Evolutionary conservation across 345 rosid genomes (phyloP).

Genomic region (Gossypium mustelinum): DNA sequence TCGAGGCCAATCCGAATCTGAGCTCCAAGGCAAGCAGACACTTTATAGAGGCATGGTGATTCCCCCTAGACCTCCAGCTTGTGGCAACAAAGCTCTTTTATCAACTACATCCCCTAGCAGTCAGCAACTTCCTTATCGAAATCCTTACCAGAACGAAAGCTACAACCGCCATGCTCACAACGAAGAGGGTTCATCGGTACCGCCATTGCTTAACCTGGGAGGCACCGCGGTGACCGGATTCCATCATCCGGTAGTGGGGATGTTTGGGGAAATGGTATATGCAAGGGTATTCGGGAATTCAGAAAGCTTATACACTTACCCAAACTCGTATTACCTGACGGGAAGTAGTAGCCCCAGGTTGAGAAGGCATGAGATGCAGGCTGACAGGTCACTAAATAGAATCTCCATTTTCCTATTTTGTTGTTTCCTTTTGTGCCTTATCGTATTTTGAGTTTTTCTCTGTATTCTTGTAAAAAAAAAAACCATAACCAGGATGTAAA

Average conservation of each 20-base stretch:
- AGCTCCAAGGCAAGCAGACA: conserved; percentile 27
- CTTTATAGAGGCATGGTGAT: conserved; percentile 30
- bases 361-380: conserved; percentile 70
- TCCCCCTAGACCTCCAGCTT: conserved; percentile 78
- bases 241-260: conserved; percentile 50
- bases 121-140: conserved; percentile 57
- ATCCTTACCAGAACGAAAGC: conserved; percentile 50
- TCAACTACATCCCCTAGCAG: conserved; percentile 20
- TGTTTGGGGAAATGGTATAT: conserved; percentile 76
- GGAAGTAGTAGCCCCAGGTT: conserved; percentile 43
- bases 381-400: conserved; percentile 67
- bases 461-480: conserved; percentile 17
- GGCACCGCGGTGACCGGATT: conserved; percentile 24
- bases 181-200: conserved; percentile 29
- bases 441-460: conserved; percentile 54
- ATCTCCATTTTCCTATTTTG: conserved; percentile 79
- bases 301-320: conserved; percentile 40
- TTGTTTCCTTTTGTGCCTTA: conserved; percentile 67
- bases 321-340: conserved; percentile 38
- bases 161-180: conserved; percentile 27
- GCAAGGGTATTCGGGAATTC: conserved; percentile 75
- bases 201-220: conserved; percentile 32
- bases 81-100: conserved; percentile 30
- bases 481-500: neutral
- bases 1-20: conserved; percentile 46